A percentile compares a stretch with the other conserved stretches of the same genome.
Conservation (phyloP, 805 yeast genomes). For the Kluyveromyces nonfermentans region DNA sequence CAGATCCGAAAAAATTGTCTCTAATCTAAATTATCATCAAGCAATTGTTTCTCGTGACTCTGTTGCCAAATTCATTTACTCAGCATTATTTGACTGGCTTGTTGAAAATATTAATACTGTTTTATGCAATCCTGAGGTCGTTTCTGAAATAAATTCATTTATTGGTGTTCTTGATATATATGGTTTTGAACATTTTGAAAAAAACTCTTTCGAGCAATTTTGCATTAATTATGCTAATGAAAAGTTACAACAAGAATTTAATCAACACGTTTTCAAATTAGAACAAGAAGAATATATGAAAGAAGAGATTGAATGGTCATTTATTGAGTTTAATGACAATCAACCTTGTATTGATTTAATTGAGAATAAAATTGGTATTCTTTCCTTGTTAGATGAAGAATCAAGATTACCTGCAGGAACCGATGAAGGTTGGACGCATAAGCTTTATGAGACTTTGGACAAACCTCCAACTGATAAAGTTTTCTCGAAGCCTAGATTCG, state of each 20-base stretch:
- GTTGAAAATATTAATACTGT: conserved; percentile 76
- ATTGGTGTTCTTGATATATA: conserved; percentile 96
- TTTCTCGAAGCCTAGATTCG: conserved; percentile 90
- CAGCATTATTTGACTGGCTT: conserved; percentile 92
- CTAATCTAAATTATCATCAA: conserved; percentile 73
- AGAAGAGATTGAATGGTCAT: conserved; percentile 94
- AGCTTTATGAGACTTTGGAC: conserved; percentile 76
- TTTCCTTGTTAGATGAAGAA: conserved; percentile 88
- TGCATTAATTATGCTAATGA: conserved; percentile 97
- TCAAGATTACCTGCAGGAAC: conserved; percentile 89
- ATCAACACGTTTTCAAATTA: conserved; percentile 92
- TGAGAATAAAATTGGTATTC: conserved; percentile 80
- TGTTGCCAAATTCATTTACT: conserved; percentile 88
- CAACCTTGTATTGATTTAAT: conserved; percentile 93
- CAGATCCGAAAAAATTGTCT: conserved; percentile 83
- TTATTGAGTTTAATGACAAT: conserved; percentile 90
- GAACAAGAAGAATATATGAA: conserved; percentile 92
- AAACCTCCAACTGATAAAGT: conserved; percentile 67
- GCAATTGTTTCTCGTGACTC: conserved; percentile 92
- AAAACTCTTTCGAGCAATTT: conserved; percentile 92
- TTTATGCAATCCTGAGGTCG: conserved; percentile 66
- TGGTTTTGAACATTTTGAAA: conserved; percentile 93
- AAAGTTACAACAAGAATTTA: conserved; percentile 93
- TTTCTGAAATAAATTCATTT: conserved; percentile 51
- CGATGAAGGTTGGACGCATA: conserved; percentile 86